Percentiles rank a stretch among this genome's conserved stretches.
phyloP scores from a whole-genome alignment of 2,329 filamentous ascomycete species.

The Penicillium sp. region DNA sequence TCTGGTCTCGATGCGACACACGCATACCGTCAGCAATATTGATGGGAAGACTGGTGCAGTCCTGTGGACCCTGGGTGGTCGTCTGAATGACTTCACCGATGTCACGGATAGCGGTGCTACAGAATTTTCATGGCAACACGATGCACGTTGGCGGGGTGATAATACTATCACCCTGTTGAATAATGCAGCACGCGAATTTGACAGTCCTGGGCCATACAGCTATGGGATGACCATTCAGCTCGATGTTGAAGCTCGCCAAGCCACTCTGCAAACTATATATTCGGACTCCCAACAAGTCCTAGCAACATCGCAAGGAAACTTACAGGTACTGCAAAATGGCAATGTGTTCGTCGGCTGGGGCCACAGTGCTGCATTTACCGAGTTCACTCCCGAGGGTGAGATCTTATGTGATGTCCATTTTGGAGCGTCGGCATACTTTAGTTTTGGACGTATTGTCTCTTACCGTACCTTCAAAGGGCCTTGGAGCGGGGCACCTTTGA shows the following conservation, averaged over 20 bases:
- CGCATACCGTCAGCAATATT: neutral
- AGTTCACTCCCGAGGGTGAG: neutral
- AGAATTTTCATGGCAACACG: neutral
- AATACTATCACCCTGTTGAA: neutral
- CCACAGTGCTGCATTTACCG: neutral
- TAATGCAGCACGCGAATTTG: neutral
- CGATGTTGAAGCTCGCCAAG: neutral
- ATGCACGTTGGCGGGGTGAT: neutral
- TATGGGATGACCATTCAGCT: neutral
- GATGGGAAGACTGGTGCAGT: neutral
- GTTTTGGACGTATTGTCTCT: neutral
- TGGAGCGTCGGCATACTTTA: neutral
- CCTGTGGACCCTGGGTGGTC: neutral
- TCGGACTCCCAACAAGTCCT: neutral
- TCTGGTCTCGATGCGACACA: neutral
- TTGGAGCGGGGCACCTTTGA: neutral
- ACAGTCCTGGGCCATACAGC: neutral
- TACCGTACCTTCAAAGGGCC: neutral
- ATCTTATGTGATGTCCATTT: neutral
- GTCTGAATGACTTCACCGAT: neutral
- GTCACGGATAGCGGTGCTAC: neutral
- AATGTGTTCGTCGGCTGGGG: neutral
- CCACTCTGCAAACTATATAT: neutral
- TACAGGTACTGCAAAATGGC: neutral
- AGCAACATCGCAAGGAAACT: neutral